Percentiles rank a stretch among this genome's conserved stretches.
phyloP scores from a whole-genome alignment of 257 asterid species.

The Striga asiatica region DNA sequence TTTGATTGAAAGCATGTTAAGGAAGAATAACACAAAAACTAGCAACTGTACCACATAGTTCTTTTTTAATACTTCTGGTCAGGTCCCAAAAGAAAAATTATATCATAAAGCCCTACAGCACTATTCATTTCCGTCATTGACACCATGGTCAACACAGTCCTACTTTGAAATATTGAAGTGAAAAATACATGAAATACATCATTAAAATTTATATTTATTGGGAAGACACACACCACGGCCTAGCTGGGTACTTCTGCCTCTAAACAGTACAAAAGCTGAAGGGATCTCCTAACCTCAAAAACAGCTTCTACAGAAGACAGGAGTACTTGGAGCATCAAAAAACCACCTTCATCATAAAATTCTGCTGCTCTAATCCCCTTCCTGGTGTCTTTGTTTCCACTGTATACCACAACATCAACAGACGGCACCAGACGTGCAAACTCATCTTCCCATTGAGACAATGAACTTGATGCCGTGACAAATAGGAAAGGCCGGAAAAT shows the following conservation, averaged over 20 bases:
- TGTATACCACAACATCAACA: conserved; percentile 47
- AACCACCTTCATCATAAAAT: conserved; percentile 43
- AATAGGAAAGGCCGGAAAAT: conserved; percentile 45
- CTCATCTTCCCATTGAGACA: conserved; percentile 57
- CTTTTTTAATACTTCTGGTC: not conserved
- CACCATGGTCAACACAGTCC: not conserved
- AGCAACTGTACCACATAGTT: not conserved
- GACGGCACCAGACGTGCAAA: conserved; percentile 48
- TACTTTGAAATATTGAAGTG: conserved; percentile 3
- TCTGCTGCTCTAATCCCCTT: conserved; percentile 44
- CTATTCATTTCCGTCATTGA: not conserved
- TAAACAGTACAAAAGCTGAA: conserved; percentile 2
- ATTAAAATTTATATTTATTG: not conserved
- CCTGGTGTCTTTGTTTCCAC: conserved; percentile 39
- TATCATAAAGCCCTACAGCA: conserved; percentile 9
- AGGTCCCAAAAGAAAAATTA: conserved; percentile 1
- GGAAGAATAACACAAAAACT: not conserved
- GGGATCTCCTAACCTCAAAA: conserved; percentile 34
- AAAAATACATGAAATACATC: not conserved
- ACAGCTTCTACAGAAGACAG: conserved; percentile 39
- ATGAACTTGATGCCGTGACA: conserved; percentile 28
- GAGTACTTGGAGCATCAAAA: conserved; percentile 40
- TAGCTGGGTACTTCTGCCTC: too few relatives aligned
- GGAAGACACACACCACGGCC: too few relatives aligned
- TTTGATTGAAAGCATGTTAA: conserved; percentile 1